Evolutionary conservation across 2,329 filamentous ascomycete genomes (phyloP), one percentile per base, ranked within the genome.

Genomic region (Fusarium globosum): DNA sequence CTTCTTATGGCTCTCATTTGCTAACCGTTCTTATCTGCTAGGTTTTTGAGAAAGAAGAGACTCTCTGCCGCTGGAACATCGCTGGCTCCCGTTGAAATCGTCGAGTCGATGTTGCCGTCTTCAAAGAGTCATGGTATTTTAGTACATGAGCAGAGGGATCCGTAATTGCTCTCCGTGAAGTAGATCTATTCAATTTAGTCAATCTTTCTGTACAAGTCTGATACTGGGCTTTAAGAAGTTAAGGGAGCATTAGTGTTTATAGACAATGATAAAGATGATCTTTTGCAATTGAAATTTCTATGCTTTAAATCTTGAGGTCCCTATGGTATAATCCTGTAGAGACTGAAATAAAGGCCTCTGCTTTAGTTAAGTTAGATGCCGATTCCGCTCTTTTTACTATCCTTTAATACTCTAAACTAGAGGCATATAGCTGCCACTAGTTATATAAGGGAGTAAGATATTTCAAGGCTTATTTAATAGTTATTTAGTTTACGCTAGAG

Each of bases 161-260:
- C 14, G 12, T 30, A 2, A 30, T 30, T 30, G 7, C 1, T 6
- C 0, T 0, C 0, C 4, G 3, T 0, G 8, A 4, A 16, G 14
- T 6, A 6, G 0, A 2, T 16, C 3, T 12, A 16, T 7, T 4
- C 4, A 6, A 6, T 13, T 0, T 4, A 4, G 7, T 0, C 4
- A 3, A 16, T 2, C 0, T 3, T 33, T 13, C 3, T 10, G 2
- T 15, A 0, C 2, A 13, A 8, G 0, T 18, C 3, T 13, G 11
- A 2, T 13, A 10, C 10, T 12, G 30, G 30, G 30, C 30, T 33
- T 33, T 4, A 35, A 30, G 28, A 30, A 30, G 28, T 30, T 10
- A 26, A 57, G 12, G 53, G 39, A 7, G 28, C 39, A 3, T 36
- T n/a, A 3, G n/a, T 45, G 8, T 57, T 45, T 23, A 10, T 57